Evolutionary conservation across 1,284 basidiomycete species (phyloP), one percentile per base, ranked within the genome.

Genomic region (Flammula alnicola): DNA sequence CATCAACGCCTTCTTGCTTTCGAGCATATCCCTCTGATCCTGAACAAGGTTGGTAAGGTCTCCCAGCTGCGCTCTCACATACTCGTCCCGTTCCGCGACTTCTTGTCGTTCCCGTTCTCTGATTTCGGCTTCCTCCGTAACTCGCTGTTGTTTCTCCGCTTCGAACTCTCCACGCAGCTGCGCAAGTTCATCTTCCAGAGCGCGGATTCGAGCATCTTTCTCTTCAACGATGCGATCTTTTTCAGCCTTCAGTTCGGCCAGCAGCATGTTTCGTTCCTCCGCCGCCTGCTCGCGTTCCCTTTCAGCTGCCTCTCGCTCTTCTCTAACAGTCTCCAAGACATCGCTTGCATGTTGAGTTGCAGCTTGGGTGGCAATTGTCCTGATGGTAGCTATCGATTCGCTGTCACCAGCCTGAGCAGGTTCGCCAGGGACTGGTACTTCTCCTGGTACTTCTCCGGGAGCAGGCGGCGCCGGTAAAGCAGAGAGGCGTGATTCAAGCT

Each of bases 31-130:
- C 1, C 78, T 73, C 51, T 86, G 84, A 48, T 82, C 79, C 52
- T 84, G 81, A 9, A 88, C 73, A 27, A 89, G 63, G 51, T 83
- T 82, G 1, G 86, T 84, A 58, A 90, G 79, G 52, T 90, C 86
- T 3, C 65, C 68, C 19, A 89, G 66, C 56, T 90, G 88, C 37
- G 65, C 71, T 19, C 79, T 74, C 39, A 86, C 64, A 8, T 70
- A 74, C 10, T 84, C 79, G 55, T 84, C 81, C 9, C 83, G 77
- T 47, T 86, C 83, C 25, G 72, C 59, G 29, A 73, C 69, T 45
- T 83, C 84, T 45, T 71, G 68, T 11, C 78, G 69, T 54, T 85
- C 82, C 20, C 72, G 72, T 57, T 86, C 84, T 36, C 79, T 73
- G 25, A 77, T 72, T 57, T 86, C 85, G 0, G 79, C 71, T 37